Base-by-base conservation (phyloP, 495 filamentous ascomycete genomes). In the Entonaema liquescens region DNA sequence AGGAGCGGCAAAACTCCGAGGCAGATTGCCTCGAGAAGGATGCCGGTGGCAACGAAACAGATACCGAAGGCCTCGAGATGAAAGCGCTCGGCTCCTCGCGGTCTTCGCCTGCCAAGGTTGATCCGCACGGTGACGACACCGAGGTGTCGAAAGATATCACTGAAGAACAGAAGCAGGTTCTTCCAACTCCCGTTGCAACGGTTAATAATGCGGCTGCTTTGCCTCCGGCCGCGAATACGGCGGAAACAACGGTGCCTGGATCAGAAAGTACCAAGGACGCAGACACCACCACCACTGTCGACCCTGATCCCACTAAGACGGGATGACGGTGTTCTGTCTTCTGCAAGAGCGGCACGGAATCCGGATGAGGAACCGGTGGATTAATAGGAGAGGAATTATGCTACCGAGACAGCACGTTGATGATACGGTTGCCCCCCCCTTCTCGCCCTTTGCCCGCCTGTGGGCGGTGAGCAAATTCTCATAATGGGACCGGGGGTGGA, bases 1-100 rank as follows among this genome's bases (percentile, higher is more conserved):
- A 77, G 66, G 76, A 79, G 35, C 72, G 81, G 59, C 80, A 82
- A 68, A 77, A 74, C 59, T 74, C 74, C 55, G 80, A 79, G 15
- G 67, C 73, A 53, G 68, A 77, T 29, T 73, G 75, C 44, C 70
- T 70, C 23, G 74, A 74, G 58, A 76, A 68, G 55, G 72, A 76
- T 49, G 49, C 60, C 57, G 71, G 61, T 31, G 69, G 66, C 29
- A 70, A 65, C n/a, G 73, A 74, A 54, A 31, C 55, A 12, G 73
- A 74, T 50, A 31, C 44, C 25, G 77, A 76, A 23, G 75, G 59
- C 5, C 65, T 79, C 28, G 76, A 75, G 61, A 79, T 78, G 77
- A 79, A 76, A 62, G 29, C 52, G 29, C 13, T 38, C 29, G 52
- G 35, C 23, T 50, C 68, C 17, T 68, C 72, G 36, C 56, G 47